A percentile compares a stretch with the other conserved stretches of the same genome.
Conservation (phyloP, 2,329 filamentous ascomycete species). For the Sporothrix mexicana region DNA sequence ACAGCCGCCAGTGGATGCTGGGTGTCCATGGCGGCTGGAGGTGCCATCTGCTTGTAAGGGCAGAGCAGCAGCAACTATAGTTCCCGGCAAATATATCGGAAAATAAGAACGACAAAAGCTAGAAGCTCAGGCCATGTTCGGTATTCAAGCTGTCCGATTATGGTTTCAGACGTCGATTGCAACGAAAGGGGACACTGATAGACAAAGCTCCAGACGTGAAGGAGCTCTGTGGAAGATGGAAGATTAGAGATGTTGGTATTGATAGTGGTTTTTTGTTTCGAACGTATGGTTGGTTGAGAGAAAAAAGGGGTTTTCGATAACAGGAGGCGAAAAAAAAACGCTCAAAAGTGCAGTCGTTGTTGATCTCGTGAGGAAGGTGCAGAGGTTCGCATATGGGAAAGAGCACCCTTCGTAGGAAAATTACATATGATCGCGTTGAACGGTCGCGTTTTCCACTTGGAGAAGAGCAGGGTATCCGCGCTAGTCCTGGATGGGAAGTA, state of each 20-base stretch:
- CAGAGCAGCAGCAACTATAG: not conserved
- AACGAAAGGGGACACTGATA: slow-evolving; percentile 1
- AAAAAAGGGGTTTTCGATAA: too few relatives aligned
- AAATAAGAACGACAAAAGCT: not conserved
- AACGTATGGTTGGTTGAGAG: too few relatives aligned
- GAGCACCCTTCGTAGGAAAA: slow-evolving; percentile 3
- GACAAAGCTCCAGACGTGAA: not conserved
- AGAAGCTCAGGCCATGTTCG: slow-evolving; percentile 6
- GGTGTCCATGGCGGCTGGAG: slow-evolving; percentile 7
- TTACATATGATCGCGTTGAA: slow-evolving; percentile 22
- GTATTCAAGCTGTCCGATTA: too few relatives aligned
- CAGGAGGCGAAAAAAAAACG: too few relatives aligned
- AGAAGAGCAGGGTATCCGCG: not conserved
- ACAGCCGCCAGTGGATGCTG: not conserved
- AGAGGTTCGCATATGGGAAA: not conserved
- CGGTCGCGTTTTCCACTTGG: slow-evolving; percentile 4
- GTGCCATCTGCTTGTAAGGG: not conserved
- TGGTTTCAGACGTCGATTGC: slow-evolving; percentile 8
- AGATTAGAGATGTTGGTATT: too few relatives aligned
- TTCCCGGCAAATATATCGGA: not conserved
- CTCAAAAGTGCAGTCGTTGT: too few relatives aligned
- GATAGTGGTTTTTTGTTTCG: too few relatives aligned
- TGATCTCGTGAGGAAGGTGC: not conserved
- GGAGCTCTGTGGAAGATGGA: not conserved
- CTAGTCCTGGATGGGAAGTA: not conserved